A percentile compares a stretch with the other conserved stretches of the same genome.
Evolutionary conservation across 495 filamentous ascomycete species (phyloP).

Genomic region (Penicillium pancosmium): DNA sequence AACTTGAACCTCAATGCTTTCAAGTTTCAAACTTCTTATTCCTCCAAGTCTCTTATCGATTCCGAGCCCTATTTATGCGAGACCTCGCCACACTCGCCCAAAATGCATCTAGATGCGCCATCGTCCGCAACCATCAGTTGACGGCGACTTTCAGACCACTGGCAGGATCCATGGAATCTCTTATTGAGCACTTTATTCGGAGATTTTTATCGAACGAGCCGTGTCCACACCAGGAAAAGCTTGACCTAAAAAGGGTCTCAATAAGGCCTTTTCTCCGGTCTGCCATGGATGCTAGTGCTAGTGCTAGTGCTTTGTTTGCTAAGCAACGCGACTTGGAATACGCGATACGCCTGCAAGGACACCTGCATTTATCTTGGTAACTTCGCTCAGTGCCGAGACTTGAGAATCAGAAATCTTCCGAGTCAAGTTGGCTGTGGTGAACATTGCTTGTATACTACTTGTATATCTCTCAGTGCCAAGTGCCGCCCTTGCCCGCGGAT

Average conservation of each 20-base stretch:
- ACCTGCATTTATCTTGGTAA: background rate
- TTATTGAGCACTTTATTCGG: constrained; percentile 1
- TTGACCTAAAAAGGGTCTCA: constrained; percentile 3
- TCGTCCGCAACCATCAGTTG: background rate
- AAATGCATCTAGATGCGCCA: background rate
- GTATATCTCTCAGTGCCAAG: too few relatives aligned
- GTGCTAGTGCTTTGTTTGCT: background rate
- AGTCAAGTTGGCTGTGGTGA: too few relatives aligned
- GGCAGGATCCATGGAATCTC: background rate
- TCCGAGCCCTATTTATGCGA: background rate
- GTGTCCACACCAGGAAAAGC: background rate
- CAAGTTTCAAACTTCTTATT: background rate
- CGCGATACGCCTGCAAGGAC: background rate
- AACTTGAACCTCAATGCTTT: background rate
- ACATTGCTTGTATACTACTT: too few relatives aligned
- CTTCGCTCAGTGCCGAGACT: background rate
- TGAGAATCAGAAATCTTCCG: too few relatives aligned
- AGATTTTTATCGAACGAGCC: background rate
- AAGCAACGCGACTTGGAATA: too few relatives aligned
- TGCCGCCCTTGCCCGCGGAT: too few relatives aligned
- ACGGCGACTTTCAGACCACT: background rate
- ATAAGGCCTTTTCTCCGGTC: background rate
- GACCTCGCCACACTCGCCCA: background rate
- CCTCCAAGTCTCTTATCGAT: background rate
- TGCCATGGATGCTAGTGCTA: background rate